A percentile compares a stretch with the other conserved stretches of the same genome.
Conservation (phyloP, 1,139 yeast genomes). For the Debaryomycetaceae sp. region DNA sequence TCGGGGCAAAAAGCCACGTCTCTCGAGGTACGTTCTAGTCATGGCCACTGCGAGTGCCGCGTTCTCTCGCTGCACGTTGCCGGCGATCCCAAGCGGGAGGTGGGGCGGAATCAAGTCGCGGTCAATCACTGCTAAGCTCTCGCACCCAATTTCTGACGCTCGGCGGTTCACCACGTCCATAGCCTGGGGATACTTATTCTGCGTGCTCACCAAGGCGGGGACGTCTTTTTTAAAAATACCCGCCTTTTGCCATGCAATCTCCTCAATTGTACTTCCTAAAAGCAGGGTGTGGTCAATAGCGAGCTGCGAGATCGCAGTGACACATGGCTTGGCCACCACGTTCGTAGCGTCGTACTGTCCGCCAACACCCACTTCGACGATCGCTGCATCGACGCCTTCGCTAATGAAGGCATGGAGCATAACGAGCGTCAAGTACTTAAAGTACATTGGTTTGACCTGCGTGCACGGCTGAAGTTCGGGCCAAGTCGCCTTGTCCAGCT, state of each 20-base stretch:
- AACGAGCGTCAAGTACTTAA: slow-evolving; percentile 77
- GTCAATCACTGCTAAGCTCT: slow-evolving; percentile 39
- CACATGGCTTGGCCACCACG: slow-evolving; percentile 67
- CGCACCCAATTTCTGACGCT: slow-evolving; percentile 51
- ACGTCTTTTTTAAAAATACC: slow-evolving; percentile 73
- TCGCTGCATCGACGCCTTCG: slow-evolving; percentile 86
- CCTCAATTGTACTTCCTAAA: slow-evolving; percentile 79
- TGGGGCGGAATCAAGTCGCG: slow-evolving; percentile 17
- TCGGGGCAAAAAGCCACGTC: slow-evolving; percentile 24
- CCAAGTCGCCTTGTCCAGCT: slow-evolving; percentile 44
- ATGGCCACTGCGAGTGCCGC: slow-evolving; percentile 84
- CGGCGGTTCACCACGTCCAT: slow-evolving; percentile 45
- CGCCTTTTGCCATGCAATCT: slow-evolving; percentile 93
- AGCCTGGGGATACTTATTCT: slow-evolving; percentile 41
- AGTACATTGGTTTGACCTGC: slow-evolving; percentile 81
- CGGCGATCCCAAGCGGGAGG: slow-evolving; percentile 66
- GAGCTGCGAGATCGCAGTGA: slow-evolving; percentile 74
- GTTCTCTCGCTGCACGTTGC: slow-evolving; percentile 74
- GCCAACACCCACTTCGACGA: slow-evolving; percentile 97
- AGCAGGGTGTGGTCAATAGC: slow-evolving; percentile 91
- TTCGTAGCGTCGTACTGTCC: slow-evolving; percentile 96
- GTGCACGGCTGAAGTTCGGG: slow-evolving; percentile 60
- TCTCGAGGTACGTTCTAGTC: slow-evolving; percentile 49
- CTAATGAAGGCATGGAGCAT: slow-evolving; percentile 84
- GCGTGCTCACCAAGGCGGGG: slow-evolving; percentile 58